Evolutionary conservation across 805 yeast genomes (phyloP).

Genomic region (Wickerhamiella domercqiae): DNA sequence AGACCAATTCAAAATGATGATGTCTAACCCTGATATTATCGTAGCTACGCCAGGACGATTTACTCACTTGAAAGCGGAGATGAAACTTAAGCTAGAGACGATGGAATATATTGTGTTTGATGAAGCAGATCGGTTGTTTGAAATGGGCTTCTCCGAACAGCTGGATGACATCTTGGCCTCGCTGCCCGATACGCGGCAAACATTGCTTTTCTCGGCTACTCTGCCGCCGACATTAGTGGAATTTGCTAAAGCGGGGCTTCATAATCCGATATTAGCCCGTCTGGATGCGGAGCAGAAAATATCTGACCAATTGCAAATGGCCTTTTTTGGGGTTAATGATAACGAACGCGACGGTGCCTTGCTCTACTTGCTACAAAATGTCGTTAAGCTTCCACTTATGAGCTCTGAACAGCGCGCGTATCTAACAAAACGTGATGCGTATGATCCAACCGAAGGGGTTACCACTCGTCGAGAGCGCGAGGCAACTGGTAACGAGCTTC

Average conservation of each 20-base stretch:
- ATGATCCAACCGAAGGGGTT: slow-evolving; percentile 32
- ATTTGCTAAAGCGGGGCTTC: slow-evolving; percentile 92
- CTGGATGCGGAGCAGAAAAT: slow-evolving; percentile 85
- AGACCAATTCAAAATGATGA: slow-evolving; percentile 86
- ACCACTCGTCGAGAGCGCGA: slow-evolving; percentile 35
- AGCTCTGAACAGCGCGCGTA: slow-evolving; percentile 49
- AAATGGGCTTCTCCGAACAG: slow-evolving; percentile 91
- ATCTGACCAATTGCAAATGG: slow-evolving; percentile 82
- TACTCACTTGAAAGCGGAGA: slow-evolving; percentile 86
- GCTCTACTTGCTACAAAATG: slow-evolving; percentile 59
- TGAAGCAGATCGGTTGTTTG: slow-evolving; percentile 93
- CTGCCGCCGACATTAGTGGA: slow-evolving; percentile 84
- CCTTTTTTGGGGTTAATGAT: slow-evolving; percentile 63
- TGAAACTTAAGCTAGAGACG: slow-evolving; percentile 69
- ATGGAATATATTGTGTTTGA: slow-evolving; percentile 89
- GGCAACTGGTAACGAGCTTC: slow-evolving; percentile 71
- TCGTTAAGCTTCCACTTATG: slow-evolving; percentile 71
- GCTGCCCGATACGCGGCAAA: slow-evolving; percentile 70
- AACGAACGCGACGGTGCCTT: slow-evolving; percentile 84
- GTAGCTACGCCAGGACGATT: slow-evolving; percentile 98
- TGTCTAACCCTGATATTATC: slow-evolving; percentile 85
- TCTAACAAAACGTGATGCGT: slow-evolving; percentile 36
- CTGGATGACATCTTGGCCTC: slow-evolving; percentile 75
- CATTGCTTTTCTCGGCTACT: slow-evolving; percentile 86
- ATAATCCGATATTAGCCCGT: slow-evolving; percentile 82